Percentiles rank a stretch among this genome's conserved stretches.
These are phyloP conservation scores for Solanum medicagineum DNA, from an alignment of 257 asterid species.

Conservation along the genomic window DNA sequence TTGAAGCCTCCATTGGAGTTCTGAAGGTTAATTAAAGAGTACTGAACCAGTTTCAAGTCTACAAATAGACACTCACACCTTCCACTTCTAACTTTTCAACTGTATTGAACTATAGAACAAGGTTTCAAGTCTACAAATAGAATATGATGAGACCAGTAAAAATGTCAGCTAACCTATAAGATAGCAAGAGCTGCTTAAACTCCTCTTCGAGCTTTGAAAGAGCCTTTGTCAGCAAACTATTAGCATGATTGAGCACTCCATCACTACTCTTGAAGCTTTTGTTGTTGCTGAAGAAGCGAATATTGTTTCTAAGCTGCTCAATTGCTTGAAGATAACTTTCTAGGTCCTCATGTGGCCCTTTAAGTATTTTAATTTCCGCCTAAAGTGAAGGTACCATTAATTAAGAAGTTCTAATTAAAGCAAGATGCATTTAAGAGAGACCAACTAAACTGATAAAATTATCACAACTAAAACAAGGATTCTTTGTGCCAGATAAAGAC, in stretches of 20 bases:
- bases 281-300: slow-evolving; percentile 79
- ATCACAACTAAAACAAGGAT: neutral
- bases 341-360: slow-evolving; percentile 96
- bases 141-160: neutral
- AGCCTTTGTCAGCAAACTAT: slow-evolving; percentile 79
- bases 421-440: neutral
- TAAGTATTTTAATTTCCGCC: slow-evolving; percentile 95
- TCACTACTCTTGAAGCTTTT: slow-evolving; percentile 94
- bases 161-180: slow-evolving; percentile 54
- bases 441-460: neutral
- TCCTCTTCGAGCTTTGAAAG: slow-evolving; percentile 94
- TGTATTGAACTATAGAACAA: neutral
- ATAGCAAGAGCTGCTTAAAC: slow-evolving; percentile 67
- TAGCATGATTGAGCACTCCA: slow-evolving; percentile 86
- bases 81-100: no score
- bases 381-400: slow-evolving; percentile 6
- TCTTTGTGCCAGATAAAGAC: neutral
- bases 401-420: neutral
- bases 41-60: neutral
- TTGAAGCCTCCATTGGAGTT: neutral
- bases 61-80: neutral
- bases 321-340: slow-evolving; percentile 95
- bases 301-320: slow-evolving; percentile 75
- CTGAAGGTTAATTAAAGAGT: neutral
- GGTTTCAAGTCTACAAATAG: neutral